Percentiles rank a stretch among this genome's conserved stretches.
phyloP scores from a whole-genome alignment of 805 yeast species.

The Blastobotrys chiropterorum region DNA sequence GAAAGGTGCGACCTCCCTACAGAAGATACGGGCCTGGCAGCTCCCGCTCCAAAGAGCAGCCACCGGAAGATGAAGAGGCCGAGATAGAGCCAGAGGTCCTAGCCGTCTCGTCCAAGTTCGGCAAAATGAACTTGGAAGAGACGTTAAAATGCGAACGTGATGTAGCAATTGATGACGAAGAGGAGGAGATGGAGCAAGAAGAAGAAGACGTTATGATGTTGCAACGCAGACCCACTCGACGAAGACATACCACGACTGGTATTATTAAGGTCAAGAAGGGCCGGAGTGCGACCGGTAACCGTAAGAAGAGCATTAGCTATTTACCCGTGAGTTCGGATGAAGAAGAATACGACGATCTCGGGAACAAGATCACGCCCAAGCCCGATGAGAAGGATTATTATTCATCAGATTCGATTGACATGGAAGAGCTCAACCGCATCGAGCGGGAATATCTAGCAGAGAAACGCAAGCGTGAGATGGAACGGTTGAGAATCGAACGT shows the following conservation, averaged over 20 bases:
- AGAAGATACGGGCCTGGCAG: slow-evolving; percentile 54
- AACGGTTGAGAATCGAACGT: slow-evolving; percentile 1
- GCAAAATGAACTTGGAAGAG: background rate
- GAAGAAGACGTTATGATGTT: slow-evolving; percentile 6
- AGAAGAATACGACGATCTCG: slow-evolving; percentile 26
- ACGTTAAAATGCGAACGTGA: background rate
- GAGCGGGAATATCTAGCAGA: slow-evolving; percentile 10
- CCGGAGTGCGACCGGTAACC: background rate
- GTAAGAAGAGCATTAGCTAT: background rate
- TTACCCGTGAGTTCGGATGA: slow-evolving; percentile 17
- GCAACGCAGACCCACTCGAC: slow-evolving; percentile 39
- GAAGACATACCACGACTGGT: slow-evolving; percentile 9
- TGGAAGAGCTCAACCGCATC: slow-evolving; percentile 14
- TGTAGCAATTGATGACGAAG: slow-evolving; percentile 1
- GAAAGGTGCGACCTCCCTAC: slow-evolving; percentile 75
- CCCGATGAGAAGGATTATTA: slow-evolving; percentile 14
- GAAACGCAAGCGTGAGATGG: slow-evolving; percentile 8
- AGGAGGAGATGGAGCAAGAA: slow-evolving; percentile 6
- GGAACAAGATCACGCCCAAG: slow-evolving; percentile 1
- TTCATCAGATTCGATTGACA: slow-evolving; percentile 11
- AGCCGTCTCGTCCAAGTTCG: background rate
- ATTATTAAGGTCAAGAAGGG: background rate
- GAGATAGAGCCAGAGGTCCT: background rate
- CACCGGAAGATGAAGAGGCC: slow-evolving; percentile 2
- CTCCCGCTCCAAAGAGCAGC: background rate